Conservation (phyloP, 106 monocot genomes). For the Allium cepa region DNA sequence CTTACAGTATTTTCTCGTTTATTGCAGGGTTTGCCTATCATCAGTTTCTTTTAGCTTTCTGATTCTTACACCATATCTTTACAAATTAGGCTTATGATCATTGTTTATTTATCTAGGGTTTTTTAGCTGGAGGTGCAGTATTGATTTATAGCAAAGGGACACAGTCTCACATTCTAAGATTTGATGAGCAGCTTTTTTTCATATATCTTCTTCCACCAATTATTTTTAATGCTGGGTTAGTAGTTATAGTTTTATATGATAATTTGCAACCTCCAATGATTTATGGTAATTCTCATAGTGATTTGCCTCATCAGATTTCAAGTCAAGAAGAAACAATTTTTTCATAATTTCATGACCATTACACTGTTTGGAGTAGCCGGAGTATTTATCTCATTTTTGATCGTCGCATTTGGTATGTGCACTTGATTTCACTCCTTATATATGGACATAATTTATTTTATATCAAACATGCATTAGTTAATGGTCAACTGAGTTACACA, state of each 20-base stretch:
- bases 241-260: not conserved
- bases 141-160: constrained; percentile 53
- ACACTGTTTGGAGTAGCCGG: constrained; percentile 69
- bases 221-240: constrained; percentile 94
- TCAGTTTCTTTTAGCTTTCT: no score
- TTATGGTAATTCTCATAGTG: not conserved
- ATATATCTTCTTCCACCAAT: constrained; percentile 85
- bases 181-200: constrained; percentile 79
- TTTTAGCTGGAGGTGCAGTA: constrained; percentile 39
- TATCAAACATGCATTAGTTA: no score
- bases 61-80: not conserved
- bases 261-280: not conserved
- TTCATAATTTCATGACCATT: constrained; percentile 69
- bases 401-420: constrained; percentile 58
- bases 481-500: no score
- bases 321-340: constrained; percentile 87
- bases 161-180: constrained; percentile 69
- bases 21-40: not conserved
- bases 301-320: constrained; percentile 46
- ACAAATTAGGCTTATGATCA: not conserved
- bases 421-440: not conserved
- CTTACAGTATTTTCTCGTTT: not conserved
- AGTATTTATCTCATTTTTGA: constrained; percentile 58
- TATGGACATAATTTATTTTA: not conserved
- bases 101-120: constrained; percentile 34